Evolutionary conservation across 495 filamentous ascomycete species (phyloP).

Genomic region (Usnea hakonensis): DNA sequence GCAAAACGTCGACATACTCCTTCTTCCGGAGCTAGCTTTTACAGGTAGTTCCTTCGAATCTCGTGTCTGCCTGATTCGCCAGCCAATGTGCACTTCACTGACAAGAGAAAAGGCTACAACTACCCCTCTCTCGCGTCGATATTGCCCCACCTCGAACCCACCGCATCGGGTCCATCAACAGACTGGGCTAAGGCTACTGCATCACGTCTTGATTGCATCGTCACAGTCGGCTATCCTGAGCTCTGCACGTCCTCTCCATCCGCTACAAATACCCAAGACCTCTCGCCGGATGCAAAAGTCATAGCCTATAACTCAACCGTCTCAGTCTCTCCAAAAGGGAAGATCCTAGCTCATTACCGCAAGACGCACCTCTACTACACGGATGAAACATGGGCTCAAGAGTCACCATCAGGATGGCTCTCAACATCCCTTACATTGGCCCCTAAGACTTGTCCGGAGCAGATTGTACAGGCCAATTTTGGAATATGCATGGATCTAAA

Average conservation of each 20-base stretch:
- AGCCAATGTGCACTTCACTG: background rate
- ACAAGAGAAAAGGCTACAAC: slow-evolving; percentile 60
- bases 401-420: slow-evolving; percentile 56
- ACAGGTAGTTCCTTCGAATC: slow-evolving; percentile 41
- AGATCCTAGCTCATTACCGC: slow-evolving; percentile 73
- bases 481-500: slow-evolving; percentile 78
- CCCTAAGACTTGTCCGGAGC: slow-evolving; percentile 1
- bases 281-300: slow-evolving; percentile 1
- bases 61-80: background rate
- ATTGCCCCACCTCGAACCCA: slow-evolving; percentile 71
- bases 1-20: slow-evolving; percentile 46
- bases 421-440: slow-evolving; percentile 14
- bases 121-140: slow-evolving; percentile 75
- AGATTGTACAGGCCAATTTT: slow-evolving; percentile 51
- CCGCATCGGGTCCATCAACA: slow-evolving; percentile 61
- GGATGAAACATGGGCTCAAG: slow-evolving; percentile 83
- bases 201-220: slow-evolving; percentile 61
- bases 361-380: slow-evolving; percentile 88
- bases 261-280: slow-evolving; percentile 25
- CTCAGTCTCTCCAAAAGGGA: slow-evolving; percentile 63
- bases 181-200: slow-evolving; percentile 75
- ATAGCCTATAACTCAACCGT: slow-evolving; percentile 78
- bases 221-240: slow-evolving; percentile 90
- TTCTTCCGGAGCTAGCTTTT: slow-evolving; percentile 85
- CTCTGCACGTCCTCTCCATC: slow-evolving; percentile 38